phyloP scores from a whole-genome alignment of 1,139 yeast genomes.

The Kodamaea alishanica region DNA sequence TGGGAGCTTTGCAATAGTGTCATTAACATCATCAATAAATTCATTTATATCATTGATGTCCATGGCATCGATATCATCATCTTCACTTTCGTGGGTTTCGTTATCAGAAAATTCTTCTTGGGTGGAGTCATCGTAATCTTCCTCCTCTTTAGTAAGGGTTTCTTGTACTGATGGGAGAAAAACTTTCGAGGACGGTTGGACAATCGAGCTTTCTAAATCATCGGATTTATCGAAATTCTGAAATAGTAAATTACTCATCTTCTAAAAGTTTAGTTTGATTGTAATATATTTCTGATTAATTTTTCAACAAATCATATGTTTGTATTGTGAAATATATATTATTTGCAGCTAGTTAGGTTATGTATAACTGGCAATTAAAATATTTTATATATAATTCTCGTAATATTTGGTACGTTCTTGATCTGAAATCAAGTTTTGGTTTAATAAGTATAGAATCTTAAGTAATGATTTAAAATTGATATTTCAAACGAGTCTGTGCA shows the following conservation, averaged over 20 bases:
- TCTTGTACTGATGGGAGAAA: slow-evolving; percentile 19
- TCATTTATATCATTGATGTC: slow-evolving; percentile 5
- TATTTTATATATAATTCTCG: no score
- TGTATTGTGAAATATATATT: no score
- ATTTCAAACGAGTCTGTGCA: no score
- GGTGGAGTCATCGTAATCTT: slow-evolving; percentile 1
- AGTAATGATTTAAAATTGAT: no score
- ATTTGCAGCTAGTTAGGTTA: no score
- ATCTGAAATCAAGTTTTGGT: no score
- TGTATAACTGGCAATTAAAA: no score
- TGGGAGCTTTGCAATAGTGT: slow-evolving; percentile 14
- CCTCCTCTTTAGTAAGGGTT: slow-evolving; percentile 20
- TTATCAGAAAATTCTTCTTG: slow-evolving; percentile 2
- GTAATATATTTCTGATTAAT: no score
- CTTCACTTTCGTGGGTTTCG: not conserved
- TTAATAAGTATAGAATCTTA: no score
- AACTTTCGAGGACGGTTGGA: not conserved
- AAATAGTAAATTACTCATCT: slow-evolving; percentile 26
- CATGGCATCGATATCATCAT: slow-evolving; percentile 1
- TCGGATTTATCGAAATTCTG: slow-evolving; percentile 15
- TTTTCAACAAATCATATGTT: no score
- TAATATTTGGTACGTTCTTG: no score
- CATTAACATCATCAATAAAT: slow-evolving; percentile 5
- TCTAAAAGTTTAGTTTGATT: no score
- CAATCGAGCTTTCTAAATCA: not conserved